Base-by-base conservation (phyloP, 176 grass and related monocot species). In the Rhynchospora pubera region DNA sequence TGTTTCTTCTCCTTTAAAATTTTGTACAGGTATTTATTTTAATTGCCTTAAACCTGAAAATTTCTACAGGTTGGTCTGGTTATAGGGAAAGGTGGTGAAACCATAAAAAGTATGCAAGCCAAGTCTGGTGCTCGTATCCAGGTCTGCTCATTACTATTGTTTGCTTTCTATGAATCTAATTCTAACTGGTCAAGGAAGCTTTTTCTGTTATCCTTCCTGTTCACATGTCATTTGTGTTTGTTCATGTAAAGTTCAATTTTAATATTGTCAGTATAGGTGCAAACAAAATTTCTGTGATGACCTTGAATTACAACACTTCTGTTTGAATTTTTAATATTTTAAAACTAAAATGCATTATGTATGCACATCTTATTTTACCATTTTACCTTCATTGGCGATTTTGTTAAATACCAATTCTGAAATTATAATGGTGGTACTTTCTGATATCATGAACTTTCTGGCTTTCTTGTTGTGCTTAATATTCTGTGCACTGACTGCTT, bases 11-110 rank as follows among this genome's bases (percentile, higher is more conserved):
- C 14, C 32, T 30, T 26, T 32, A n/a, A 21, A 77, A n/a, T 61
- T 63, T 11, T 59, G 26, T 62, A 22, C 16, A 66, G 19, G 15
- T 9, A 63, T 43, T 14, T 34, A 79, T 24, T 22, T 16, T 34
- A 45, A 45, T 5, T 77, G 19, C 42, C 14, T 63, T 44, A 48
- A 80, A 47, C 34, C 44, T 61, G 78, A 63, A 80, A 63, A 47
- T 63, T 7, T 77, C 44, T 22, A 7, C 57, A 98, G 95, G 95
- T 98, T 70, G 95, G 95, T 82, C 80, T 98, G 62, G 90, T 98
- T 65, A 98, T 98, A 86, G 95, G 95, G 23, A 98, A 94, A 90
- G 89, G 90, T 80, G 95, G 92, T 69, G 95, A 94, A 69, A 91
- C 90, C 88, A 98, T 98, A 64, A 98, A 98, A 89, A 91, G 78